These are phyloP conservation scores for Aspergillus uvarum DNA, from an alignment of 2,329 filamentous ascomycete genomes.

Conservation along the genomic window DNA sequence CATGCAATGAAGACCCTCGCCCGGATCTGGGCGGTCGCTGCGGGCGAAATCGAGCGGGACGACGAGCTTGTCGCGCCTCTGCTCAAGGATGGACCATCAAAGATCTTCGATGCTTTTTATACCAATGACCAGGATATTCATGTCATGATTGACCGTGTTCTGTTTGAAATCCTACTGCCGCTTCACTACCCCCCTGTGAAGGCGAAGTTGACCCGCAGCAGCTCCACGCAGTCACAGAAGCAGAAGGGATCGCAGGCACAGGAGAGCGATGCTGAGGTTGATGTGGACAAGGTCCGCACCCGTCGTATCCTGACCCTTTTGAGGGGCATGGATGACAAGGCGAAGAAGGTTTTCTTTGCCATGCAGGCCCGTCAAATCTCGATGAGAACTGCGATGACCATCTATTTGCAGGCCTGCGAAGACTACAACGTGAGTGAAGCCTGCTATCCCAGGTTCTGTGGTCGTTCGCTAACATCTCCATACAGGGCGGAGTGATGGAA, in stretches of 20 bases:
- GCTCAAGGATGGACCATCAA: slow-evolving; percentile 78
- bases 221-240: slow-evolving; percentile 59
- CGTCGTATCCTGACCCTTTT: slow-evolving; percentile 82
- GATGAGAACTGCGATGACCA: slow-evolving; percentile 69
- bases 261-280: slow-evolving; percentile 40
- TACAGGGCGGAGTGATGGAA: slow-evolving; percentile 70
- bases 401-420: slow-evolving; percentile 83
- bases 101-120: slow-evolving; percentile 84
- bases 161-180: slow-evolving; percentile 87
- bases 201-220: slow-evolving; percentile 45
- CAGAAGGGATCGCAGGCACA: slow-evolving; percentile 37
- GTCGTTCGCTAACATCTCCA: not conserved
- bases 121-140: slow-evolving; percentile 87
- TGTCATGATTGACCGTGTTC: slow-evolving; percentile 75
- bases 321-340: slow-evolving; percentile 71
- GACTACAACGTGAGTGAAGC: slow-evolving; percentile 64
- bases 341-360: slow-evolving; percentile 84
- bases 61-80: slow-evolving; percentile 73
- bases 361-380: slow-evolving; percentile 76
- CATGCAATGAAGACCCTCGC: slow-evolving; percentile 83
- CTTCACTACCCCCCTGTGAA: slow-evolving; percentile 78
- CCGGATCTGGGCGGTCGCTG: slow-evolving; percentile 90
- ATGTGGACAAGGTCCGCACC: slow-evolving; percentile 66
- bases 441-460: not conserved
- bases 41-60: slow-evolving; percentile 79